Conservation (phyloP, 2,329 filamentous ascomycete species). For the Calonectria pseudoturangicola region DNA sequence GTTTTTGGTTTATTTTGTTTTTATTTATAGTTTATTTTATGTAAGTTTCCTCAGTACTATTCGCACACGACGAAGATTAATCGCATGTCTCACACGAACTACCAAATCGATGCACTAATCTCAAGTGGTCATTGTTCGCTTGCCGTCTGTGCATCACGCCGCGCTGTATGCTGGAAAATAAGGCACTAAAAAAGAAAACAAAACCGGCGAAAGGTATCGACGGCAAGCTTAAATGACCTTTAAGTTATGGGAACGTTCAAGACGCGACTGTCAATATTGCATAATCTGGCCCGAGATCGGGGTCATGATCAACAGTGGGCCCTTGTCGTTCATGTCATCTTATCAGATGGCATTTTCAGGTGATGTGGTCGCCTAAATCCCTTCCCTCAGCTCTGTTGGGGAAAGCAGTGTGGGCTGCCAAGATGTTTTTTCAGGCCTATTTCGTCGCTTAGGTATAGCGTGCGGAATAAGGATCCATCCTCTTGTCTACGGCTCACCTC, state of each 20-base stretch:
- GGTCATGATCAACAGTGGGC: conserved; percentile 20
- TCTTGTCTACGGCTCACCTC: neutral
- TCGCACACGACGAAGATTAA: no score
- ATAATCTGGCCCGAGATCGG: conserved; percentile 19
- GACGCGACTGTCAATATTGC: conserved; percentile 1
- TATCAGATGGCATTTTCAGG: conserved; percentile 33
- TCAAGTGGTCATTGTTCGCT: no score
- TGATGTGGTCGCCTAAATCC: neutral
- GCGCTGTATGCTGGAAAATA: no score
- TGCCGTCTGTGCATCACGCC: no score
- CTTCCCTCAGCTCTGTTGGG: neutral
- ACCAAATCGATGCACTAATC: no score
- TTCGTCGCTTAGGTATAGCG: conserved; percentile 16
- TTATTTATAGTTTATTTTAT: no score
- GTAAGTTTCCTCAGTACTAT: no score
- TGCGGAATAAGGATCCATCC: conserved; percentile 7
- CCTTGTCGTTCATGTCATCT: conserved; percentile 32
- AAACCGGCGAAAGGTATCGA: neutral
- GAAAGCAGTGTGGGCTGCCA: neutral
- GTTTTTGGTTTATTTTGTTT: no score
- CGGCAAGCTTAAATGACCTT: neutral
- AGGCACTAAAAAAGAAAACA: no score
- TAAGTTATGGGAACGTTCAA: neutral
- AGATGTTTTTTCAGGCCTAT: neutral
- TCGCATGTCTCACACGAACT: no score